These are phyloP conservation scores for Acanthamoeba quina DNA, from an alignment of 208 protist genomes.

Conservation along the genomic window DNA sequence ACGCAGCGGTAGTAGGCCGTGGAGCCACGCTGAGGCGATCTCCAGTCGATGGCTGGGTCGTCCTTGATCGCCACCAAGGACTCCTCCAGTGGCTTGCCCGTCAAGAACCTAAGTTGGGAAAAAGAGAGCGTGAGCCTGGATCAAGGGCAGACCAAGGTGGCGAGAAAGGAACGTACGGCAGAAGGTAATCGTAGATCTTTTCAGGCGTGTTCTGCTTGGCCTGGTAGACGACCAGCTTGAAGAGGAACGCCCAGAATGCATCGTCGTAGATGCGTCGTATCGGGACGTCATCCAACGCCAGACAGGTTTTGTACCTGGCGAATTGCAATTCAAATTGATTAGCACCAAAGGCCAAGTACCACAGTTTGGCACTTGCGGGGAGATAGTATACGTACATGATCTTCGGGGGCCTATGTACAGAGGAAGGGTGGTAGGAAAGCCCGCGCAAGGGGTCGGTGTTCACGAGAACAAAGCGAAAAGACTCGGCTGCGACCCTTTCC, in stretches of 20 bases:
- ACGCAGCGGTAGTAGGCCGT: conserved; percentile 74
- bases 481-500: conserved; percentile 38
- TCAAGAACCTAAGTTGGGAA: conserved; percentile 53
- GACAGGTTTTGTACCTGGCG: conserved; percentile 70
- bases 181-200: conserved; percentile 72
- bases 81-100: conserved; percentile 68
- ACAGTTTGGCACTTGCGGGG: neutral
- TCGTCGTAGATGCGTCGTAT: conserved; percentile 51
- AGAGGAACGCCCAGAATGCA: conserved; percentile 73
- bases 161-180: conserved; percentile 20
- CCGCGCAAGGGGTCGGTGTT: conserved; percentile 69
- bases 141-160: neutral
- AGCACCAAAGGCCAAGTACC: neutral
- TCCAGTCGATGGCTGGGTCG: conserved; percentile 70
- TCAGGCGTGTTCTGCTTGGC: conserved; percentile 75
- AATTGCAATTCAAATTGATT: neutral
- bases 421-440: conserved; percentile 60
- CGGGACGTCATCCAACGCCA: conserved; percentile 69
- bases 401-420: conserved; percentile 70
- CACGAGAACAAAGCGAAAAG: conserved; percentile 72
- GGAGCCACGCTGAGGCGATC: conserved; percentile 65
- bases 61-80: conserved; percentile 59
- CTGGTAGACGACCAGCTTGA: conserved; percentile 64
- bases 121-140: neutral
- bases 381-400: conserved; percentile 64